phyloP scores from a whole-genome alignment of 129 eudicot species.

The Lactuca sativa region DNA sequence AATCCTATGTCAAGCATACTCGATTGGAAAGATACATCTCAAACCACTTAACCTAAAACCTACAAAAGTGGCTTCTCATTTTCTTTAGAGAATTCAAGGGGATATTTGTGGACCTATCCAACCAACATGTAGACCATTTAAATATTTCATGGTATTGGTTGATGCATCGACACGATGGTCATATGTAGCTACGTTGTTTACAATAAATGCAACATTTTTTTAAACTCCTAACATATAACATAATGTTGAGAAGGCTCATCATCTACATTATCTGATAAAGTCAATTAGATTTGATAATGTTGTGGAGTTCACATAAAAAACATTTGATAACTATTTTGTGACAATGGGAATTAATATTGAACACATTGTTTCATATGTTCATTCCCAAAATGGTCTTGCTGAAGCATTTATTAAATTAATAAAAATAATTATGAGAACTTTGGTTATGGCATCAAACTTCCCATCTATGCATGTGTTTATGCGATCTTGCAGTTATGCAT shows the following conservation, averaged over 20 bases:
- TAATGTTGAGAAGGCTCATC: neutral
- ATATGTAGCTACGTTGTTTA: neutral
- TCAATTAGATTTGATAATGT: neutral
- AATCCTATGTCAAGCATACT: no score
- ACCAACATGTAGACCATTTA: no score
- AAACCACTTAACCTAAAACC: no score
- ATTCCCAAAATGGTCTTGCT: neutral
- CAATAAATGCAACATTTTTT: neutral
- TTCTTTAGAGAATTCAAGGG: no score
- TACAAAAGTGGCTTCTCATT: no score
- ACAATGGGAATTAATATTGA: neutral
- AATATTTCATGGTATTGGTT: no score
- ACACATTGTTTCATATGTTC: neutral
- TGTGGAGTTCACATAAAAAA: neutral
- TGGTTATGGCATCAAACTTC: slow-evolving; percentile 7
- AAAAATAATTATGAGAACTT: neutral
- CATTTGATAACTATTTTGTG: neutral
- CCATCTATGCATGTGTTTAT: neutral
- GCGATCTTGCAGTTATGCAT: neutral
- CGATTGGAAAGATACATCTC: no score
- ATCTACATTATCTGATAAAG: neutral
- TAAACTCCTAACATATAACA: neutral
- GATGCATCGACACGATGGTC: neutral
- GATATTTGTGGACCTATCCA: no score
- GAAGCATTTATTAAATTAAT: neutral